phyloP scores from a whole-genome alignment of 2,329 filamentous ascomycete species.

The Akanthomyces muscarius region DNA sequence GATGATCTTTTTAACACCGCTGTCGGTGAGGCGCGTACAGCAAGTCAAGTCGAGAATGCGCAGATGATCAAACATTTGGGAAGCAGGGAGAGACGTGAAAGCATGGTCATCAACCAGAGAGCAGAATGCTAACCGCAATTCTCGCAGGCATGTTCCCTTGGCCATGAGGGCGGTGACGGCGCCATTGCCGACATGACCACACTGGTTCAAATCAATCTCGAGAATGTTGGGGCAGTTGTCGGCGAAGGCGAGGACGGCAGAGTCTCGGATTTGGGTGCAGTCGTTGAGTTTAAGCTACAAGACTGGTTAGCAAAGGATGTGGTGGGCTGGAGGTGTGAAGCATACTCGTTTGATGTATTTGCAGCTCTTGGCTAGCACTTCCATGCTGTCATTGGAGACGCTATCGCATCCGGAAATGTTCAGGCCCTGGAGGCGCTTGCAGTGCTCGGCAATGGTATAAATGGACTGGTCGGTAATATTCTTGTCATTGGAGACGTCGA shows the following conservation, averaged over 20 bases:
- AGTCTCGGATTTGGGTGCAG: conserved; percentile 78
- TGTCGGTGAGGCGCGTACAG: conserved; percentile 78
- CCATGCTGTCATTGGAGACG: conserved; percentile 82
- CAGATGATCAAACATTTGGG: conserved; percentile 74
- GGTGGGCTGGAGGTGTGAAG: conserved; percentile 19
- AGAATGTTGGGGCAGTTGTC: conserved; percentile 86
- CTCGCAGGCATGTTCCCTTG: conserved; percentile 78
- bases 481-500: conserved; percentile 84
- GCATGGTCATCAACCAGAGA: conserved; percentile 80
- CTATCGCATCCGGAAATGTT: conserved; percentile 85
- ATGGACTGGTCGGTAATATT: conserved; percentile 82
- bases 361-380: conserved; percentile 75
- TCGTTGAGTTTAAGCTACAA: conserved; percentile 86
- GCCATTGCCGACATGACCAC: conserved; percentile 73
- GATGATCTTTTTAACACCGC: conserved; percentile 84
- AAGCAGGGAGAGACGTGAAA: conserved; percentile 71
- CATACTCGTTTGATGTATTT: conserved; percentile 79
- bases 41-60: conserved; percentile 92
- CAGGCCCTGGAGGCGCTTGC: conserved; percentile 79
- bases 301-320: conserved; percentile 28
- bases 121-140: conserved; percentile 83
- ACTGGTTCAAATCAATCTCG: conserved; percentile 92
- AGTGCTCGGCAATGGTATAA: conserved; percentile 72
- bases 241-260: conserved; percentile 79
- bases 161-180: conserved; percentile 78